phyloP scores from a whole-genome alignment of 495 filamentous ascomycete species.

The Coniosporium apollinis region DNA sequence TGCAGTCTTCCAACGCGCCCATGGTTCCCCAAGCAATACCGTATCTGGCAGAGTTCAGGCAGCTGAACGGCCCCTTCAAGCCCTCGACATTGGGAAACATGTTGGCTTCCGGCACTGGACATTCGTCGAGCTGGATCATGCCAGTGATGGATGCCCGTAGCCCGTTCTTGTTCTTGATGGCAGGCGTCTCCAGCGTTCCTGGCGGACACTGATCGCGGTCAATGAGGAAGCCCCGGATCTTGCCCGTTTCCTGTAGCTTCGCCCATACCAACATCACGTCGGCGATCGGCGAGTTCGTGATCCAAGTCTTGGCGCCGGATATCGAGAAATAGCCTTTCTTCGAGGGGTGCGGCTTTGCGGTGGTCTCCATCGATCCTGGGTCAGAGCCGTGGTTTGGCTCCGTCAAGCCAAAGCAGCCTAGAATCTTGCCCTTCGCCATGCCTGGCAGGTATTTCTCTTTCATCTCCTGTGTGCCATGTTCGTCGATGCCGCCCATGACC shows the following conservation, averaged over 20 bases:
- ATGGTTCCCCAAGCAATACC: conserved; percentile 91
- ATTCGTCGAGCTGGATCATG: conserved; percentile 91
- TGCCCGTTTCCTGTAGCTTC: conserved; percentile 74
- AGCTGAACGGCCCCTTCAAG: conserved; percentile 76
- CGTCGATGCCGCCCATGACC: conserved; percentile 91
- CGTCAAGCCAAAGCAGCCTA: conserved; percentile 88
- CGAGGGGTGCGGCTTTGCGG: conserved; percentile 66
- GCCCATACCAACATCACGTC: conserved; percentile 91
- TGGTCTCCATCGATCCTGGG: conserved; percentile 88
- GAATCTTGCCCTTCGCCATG: conserved; percentile 71
- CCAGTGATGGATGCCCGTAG: conserved; percentile 87
- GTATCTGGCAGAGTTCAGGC: conserved; percentile 79
- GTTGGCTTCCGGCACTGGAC: conserved; percentile 75
- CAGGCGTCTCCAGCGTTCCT: conserved; percentile 79
- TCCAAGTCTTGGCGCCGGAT: conserved; percentile 91
- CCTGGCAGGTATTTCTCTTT: conserved; percentile 76
- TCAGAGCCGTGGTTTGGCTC: conserved; percentile 97
- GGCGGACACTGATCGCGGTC: conserved; percentile 67
- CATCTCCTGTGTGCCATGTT: conserved; percentile 76
- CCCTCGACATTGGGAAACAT: conserved; percentile 91
- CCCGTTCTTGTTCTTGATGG: conserved; percentile 89
- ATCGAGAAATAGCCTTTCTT: conserved; percentile 74
- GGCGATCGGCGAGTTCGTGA: conserved; percentile 91
- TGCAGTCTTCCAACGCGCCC: conserved; percentile 84
- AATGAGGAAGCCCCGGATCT: conserved; percentile 88